Conservation (phyloP, 208 protist genomes). For the Acanthamoeba culbertsoni region DNA sequence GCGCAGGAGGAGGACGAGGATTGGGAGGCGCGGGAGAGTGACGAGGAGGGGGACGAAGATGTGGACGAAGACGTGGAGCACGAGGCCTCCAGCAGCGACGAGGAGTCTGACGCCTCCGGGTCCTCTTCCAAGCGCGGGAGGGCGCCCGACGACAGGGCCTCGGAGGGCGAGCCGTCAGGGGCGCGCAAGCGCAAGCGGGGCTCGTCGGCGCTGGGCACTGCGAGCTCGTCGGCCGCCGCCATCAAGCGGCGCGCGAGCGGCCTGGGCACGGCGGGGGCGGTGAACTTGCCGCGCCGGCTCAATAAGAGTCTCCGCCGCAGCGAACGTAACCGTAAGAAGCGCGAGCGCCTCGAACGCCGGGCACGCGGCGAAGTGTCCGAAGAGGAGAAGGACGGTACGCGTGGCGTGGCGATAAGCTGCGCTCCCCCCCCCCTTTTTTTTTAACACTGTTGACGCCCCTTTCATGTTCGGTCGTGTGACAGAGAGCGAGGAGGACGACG, state of each 20-base stretch:
- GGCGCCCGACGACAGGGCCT: background rate
- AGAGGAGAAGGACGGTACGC: slow-evolving; percentile 2
- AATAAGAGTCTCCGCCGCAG: slow-evolving; percentile 22
- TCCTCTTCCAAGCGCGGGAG: background rate
- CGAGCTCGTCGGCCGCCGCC: background rate
- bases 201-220: background rate
- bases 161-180: background rate
- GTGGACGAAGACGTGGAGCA: background rate
- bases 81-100: background rate
- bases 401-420: too few relatives aligned
- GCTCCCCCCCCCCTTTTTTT: background rate
- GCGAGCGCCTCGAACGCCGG: background rate
- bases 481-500: slow-evolving; percentile 42
- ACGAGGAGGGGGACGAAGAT: background rate
- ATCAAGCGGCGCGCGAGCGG: background rate
- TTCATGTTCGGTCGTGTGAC: background rate
- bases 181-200: background rate
- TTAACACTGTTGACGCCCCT: background rate
- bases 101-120: background rate
- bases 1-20: background rate
- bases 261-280: background rate
- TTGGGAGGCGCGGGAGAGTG: background rate
- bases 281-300: background rate
- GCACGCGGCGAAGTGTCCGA: background rate
- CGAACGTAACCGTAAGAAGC: slow-evolving; percentile 9